Evolutionary conservation across 2,329 filamentous ascomycete genomes (phyloP), one percentile per base, ranked within the genome.

Genomic region (Rhexocercosporidium sp.): DNA sequence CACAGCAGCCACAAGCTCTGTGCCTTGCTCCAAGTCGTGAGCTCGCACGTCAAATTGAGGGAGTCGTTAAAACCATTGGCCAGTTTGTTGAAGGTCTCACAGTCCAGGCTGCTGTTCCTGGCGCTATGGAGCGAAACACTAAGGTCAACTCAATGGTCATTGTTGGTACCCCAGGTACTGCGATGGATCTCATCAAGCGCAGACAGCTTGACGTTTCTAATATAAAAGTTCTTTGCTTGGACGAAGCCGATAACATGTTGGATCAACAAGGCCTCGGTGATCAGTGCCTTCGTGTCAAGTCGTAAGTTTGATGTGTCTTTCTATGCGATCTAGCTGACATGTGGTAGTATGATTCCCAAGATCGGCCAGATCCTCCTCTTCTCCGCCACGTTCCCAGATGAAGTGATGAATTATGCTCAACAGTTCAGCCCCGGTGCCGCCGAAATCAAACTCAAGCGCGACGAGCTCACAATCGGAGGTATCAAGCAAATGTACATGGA

Each of bases 401-500:
- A 93, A 66, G 96, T 99, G 67, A 88, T 95, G 79, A 83, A 85
- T 71, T 99, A 96, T 76, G 95, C 96, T 18, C 82, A 88, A 72
- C 88, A 88, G 71, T 99, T 97, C 77, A 94, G 95, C 5, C 93
- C 94, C 0, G 88, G 90, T 53, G 90, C 96, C 60, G 95, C 97
- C 80, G 86, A 92, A 73, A 91, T 99, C 77, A 96, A 92, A 54
- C 85, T 99, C 62, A 90, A 93, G 75, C 92, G 94, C 68, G 92
- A 96, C 74, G 93, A 99, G 77, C 88, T 98, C 75, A 98, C 95
- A 0, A 95, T 99, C 69, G 93, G 96, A 79, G 96, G 96, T 25
- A 99, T 99, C 78, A 97, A 95, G 72, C 96, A 99, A 77, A 93
- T 99, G 82, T 99, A 96, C 78, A 93, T 99, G 78, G 96, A 99